Conservation (phyloP, 2,329 filamentous ascomycete species). For the Sporothrix protearum region DNA sequence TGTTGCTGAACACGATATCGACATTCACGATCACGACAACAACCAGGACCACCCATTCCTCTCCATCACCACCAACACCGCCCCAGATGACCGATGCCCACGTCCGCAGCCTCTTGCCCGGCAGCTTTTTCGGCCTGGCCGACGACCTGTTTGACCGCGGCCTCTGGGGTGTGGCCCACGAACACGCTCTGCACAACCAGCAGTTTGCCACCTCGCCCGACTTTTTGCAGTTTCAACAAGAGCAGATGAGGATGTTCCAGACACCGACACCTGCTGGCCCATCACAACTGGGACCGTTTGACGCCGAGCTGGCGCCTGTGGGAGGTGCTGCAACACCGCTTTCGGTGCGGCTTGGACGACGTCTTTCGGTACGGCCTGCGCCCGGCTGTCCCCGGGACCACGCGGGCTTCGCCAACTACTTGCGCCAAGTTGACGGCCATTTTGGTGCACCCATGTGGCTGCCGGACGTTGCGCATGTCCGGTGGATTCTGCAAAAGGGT, state of each 20-base stretch:
- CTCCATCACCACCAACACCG: background rate
- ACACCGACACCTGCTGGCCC: background rate
- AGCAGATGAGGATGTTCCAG: conserved; percentile 1
- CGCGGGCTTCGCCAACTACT: conserved; percentile 10
- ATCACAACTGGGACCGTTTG: background rate
- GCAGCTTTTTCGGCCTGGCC: conserved; percentile 23
- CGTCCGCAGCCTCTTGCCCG: conserved; percentile 23
- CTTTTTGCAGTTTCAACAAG: conserved; percentile 3
- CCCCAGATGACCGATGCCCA: conserved; percentile 4
- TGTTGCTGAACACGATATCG: background rate
- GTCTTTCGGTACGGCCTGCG: conserved; percentile 28
- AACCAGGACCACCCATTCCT: background rate
- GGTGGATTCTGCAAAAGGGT: conserved; percentile 27
- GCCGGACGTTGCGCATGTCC: conserved; percentile 18
- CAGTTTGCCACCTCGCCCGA: conserved; percentile 2
- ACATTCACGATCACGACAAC: background rate
- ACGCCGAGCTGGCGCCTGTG: conserved; percentile 25
- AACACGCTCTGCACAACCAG: conserved; percentile 10
- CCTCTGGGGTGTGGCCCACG: conserved; percentile 24
- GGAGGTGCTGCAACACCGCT: conserved; percentile 26
- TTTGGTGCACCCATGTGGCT: conserved; percentile 27
- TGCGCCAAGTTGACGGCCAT: conserved; percentile 23
- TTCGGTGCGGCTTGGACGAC: conserved; percentile 26
- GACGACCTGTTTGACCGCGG: conserved; percentile 20
- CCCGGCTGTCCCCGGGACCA: background rate